phyloP scores from a whole-genome alignment of 768 basidiomycete species.

The Agrocybe pediades region DNA sequence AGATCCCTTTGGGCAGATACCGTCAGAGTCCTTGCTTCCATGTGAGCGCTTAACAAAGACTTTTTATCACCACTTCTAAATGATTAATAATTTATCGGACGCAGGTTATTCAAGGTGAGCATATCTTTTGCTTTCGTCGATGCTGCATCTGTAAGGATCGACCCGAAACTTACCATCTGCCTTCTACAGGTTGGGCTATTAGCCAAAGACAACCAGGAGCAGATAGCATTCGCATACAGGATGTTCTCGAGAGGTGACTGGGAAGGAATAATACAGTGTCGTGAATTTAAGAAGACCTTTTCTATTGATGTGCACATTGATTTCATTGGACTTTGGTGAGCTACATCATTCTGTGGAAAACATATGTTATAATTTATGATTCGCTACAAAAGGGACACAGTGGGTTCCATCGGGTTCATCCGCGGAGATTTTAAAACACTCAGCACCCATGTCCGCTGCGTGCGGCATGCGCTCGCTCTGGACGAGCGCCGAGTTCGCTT shows the following conservation, averaged over 20 bases:
- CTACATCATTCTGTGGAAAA: neutral
- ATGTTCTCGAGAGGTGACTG: slow-evolving; percentile 30
- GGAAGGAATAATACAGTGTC: slow-evolving; percentile 28
- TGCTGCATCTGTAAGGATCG: too few species aligned
- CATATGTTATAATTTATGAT: too few species aligned
- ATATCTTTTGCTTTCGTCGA: too few species aligned
- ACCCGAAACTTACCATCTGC: too few species aligned
- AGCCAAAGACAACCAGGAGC: slow-evolving; percentile 30
- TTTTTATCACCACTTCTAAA: neutral
- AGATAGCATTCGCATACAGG: slow-evolving; percentile 35
- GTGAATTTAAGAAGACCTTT: slow-evolving; percentile 33
- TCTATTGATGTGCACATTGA: slow-evolving; percentile 30
- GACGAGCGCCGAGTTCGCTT: slow-evolving; percentile 42
- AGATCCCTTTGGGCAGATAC: neutral
- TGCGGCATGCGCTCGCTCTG: slow-evolving; percentile 21
- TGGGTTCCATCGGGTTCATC: slow-evolving; percentile 22
- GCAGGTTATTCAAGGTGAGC: neutral
- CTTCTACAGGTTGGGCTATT: slow-evolving; percentile 32
- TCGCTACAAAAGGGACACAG: slow-evolving; percentile 20
- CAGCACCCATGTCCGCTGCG: slow-evolving; percentile 19
- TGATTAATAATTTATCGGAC: neutral
- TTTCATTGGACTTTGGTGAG: slow-evolving; percentile 36
- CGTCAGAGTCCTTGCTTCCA: neutral
- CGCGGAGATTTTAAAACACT: slow-evolving; percentile 21
- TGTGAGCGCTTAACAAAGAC: neutral